Conservation (phyloP, 495 filamentous ascomycete genomes). For the Neohortaea acidophila region DNA sequence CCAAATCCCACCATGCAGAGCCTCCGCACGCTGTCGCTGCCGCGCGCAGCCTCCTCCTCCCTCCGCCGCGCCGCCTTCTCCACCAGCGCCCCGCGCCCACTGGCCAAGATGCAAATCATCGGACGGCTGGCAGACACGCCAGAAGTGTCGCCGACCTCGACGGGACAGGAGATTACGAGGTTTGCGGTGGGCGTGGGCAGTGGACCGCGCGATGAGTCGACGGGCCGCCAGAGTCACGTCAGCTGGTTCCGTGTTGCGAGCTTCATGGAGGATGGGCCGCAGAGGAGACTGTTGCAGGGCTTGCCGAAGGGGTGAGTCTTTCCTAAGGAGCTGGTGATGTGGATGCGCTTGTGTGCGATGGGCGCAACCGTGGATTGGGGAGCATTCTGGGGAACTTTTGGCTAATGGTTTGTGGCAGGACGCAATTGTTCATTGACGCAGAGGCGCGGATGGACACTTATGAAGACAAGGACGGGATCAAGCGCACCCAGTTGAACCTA, state of each 20-base stretch:
- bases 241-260: conserved; percentile 62
- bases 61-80: conserved; percentile 51
- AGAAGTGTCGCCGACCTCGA: conserved; percentile 49
- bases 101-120: conserved; percentile 54
- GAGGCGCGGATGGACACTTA: conserved; percentile 48
- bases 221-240: conserved; percentile 37
- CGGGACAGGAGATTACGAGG: conserved; percentile 49
- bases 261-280: conserved; percentile 38
- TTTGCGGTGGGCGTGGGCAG: conserved; percentile 48
- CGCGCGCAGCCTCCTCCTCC: conserved; percentile 34
- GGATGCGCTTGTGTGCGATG: too few species aligned
- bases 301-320: conserved; percentile 66
- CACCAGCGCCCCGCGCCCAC: conserved; percentile 31
- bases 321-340: conserved; percentile 1
- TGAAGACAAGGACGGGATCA: conserved; percentile 49
- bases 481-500: conserved; percentile 42
- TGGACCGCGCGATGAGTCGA: conserved; percentile 42
- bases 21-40: conserved; percentile 26
- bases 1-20: conserved; percentile 3
- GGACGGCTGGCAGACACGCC: conserved; percentile 59
- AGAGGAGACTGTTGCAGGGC: conserved; percentile 47
- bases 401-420: conserved; percentile 28
- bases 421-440: conserved; percentile 58
- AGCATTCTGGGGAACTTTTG: background rate
- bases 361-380: background rate